Percentiles rank a stretch among this genome's conserved stretches.
phyloP scores from a whole-genome alignment of 2,329 filamentous ascomycete genomes.

The Cercospora zeina region DNA sequence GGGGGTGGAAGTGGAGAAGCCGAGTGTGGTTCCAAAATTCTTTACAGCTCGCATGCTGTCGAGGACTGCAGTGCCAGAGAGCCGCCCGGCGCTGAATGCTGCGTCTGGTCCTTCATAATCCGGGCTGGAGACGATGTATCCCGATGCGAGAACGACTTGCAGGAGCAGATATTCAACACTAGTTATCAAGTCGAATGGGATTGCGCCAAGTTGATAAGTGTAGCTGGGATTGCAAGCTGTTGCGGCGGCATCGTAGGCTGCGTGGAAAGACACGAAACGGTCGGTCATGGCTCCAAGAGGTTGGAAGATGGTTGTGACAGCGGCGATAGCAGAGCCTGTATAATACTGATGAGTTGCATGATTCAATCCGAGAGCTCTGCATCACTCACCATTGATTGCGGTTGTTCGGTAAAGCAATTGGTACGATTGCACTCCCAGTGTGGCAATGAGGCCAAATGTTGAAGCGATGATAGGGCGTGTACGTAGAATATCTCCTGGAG shows the following conservation, averaged over 20 bases:
- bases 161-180: slow-evolving; percentile 30
- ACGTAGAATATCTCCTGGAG: slow-evolving; percentile 34
- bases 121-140: slow-evolving; percentile 41
- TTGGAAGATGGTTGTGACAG: slow-evolving; percentile 35
- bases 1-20: slow-evolving; percentile 27
- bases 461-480: slow-evolving; percentile 28
- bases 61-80: slow-evolving; percentile 47
- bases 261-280: slow-evolving; percentile 37
- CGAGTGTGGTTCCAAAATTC: slow-evolving; percentile 34
- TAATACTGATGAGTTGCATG: background rate
- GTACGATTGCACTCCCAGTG: slow-evolving; percentile 26
- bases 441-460: slow-evolving; percentile 32
- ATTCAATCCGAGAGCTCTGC: background rate
- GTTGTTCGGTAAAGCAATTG: slow-evolving; percentile 36
- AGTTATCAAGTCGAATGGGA: slow-evolving; percentile 32
- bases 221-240: slow-evolving; percentile 46
- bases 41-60: slow-evolving; percentile 48
- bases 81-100: slow-evolving; percentile 39
- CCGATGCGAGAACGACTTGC: slow-evolving; percentile 27
- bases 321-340: slow-evolving; percentile 31
- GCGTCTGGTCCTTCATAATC: slow-evolving; percentile 46
- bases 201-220: slow-evolving; percentile 33
- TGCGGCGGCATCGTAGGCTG: slow-evolving; percentile 41
- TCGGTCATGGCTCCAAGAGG: slow-evolving; percentile 30
- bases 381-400: slow-evolving; percentile 26